phyloP scores from a whole-genome alignment of 768 basidiomycete genomes.

The Boletus fagicola region DNA sequence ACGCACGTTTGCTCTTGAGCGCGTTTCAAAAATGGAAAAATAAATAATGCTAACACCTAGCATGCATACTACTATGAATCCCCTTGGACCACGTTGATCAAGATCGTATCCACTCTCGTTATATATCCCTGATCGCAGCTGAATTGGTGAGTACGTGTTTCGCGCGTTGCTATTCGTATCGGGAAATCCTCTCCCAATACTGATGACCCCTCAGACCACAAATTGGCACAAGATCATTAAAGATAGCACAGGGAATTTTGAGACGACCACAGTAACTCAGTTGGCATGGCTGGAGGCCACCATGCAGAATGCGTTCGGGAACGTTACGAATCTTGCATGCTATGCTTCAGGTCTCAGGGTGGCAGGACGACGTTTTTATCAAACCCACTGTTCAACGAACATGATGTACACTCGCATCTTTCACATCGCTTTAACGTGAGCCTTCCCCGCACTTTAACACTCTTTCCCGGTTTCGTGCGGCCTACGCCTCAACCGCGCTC shows the following conservation, averaged over 20 bases:
- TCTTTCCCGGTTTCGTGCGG: background rate
- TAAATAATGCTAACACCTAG: no score
- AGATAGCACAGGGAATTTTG: background rate
- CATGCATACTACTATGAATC: no score
- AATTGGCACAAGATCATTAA: background rate
- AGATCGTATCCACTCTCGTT: background rate
- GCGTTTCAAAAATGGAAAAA: background rate
- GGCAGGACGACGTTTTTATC: background rate
- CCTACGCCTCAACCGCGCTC: background rate
- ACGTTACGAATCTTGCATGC: background rate
- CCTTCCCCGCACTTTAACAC: background rate
- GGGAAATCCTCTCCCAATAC: background rate
- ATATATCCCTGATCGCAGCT: conserved; percentile 3
- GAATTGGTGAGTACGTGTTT: conserved; percentile 7
- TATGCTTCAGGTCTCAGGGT: background rate
- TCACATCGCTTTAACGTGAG: background rate
- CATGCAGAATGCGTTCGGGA: background rate
- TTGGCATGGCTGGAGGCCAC: background rate
- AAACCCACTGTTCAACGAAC: background rate
- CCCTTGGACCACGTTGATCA: background rate
- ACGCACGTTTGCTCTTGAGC: background rate
- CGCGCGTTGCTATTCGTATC: conserved; percentile 4
- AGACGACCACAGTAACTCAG: background rate
- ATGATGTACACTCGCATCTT: background rate
- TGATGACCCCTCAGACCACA: background rate